Base-by-base conservation (phyloP, 1,284 basidiomycete species). In the Heliocybe sulcata region DNA sequence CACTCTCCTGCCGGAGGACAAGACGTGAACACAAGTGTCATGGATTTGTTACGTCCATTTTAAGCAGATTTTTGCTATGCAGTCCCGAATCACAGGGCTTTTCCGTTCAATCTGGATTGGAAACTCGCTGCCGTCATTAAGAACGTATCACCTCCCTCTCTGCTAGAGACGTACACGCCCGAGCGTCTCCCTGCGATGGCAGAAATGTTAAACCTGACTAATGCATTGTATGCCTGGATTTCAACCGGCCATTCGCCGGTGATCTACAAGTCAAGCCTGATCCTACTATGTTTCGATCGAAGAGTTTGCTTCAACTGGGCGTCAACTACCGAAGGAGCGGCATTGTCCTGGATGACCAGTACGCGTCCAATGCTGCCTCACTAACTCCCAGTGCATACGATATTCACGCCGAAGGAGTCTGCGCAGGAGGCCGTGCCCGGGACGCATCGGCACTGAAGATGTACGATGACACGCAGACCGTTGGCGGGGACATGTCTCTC, bases 81-180 rank as follows among this genome's bases (percentile, higher is more conserved):
- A 10, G 2, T 14, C 16, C 0, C 16, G 29, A 14, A 45, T 52
- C 6, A 10, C 27, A 14, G 35, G 3, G 14, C 26, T 49, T 35
- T 11, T 26, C 27, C 70, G 71, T 64, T 70, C 53, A 77, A 76
- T 54, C 60, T 76, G 1, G 68, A 61, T 0, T 77, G 73, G 75
- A 77, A 77, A 51, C 54, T 76, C 23, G 64, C 71, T 4, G 58
- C 73, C 9, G 72, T 72, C 23, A 53, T 67, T 26, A 71, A 72
- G 27, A 64, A 64, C 2, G 56, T 68, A 26, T 61, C 75, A 2
- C 60, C 66, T 0, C 20, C 42, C 0, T 58, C 63, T 1, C 64
- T 76, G 12, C 65, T 76, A 1, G 61, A 67, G 2, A 66, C 72
- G 0, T 73, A 73, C 54, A 64, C 61, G 16, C 22, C 59, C 2